Evolutionary conservation across 148 eudicot species (phyloP).

Genomic region (Rhododendron henanense): DNA sequence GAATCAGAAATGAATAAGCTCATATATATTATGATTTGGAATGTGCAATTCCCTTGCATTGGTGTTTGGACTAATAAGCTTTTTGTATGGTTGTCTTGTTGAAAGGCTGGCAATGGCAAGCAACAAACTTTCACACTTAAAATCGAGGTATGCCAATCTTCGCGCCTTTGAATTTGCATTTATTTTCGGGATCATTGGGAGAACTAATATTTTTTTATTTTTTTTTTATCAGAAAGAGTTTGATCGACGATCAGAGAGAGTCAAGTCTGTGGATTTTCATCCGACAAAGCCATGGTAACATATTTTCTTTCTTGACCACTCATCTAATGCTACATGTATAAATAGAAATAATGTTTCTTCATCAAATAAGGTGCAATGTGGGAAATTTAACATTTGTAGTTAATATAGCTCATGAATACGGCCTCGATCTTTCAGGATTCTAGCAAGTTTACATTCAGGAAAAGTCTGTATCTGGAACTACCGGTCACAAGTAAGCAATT

Average conservation of each 20-base stretch:
- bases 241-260: slow-evolving; percentile 56
- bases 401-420: neutral
- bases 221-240: slow-evolving; percentile 44
- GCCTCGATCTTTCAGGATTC: slow-evolving; percentile 40
- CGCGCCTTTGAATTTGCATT: neutral
- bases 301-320: neutral
- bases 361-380: too few relatives aligned
- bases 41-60: neutral
- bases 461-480: slow-evolving; percentile 65
- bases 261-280: slow-evolving; percentile 68
- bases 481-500: slow-evolving; percentile 44
- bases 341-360: neutral
- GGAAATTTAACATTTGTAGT: neutral
- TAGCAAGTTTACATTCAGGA: slow-evolving; percentile 63
- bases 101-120: neutral
- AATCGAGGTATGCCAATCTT: slow-evolving; percentile 31
- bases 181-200: neutral
- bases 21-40: neutral
- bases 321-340: neutral
- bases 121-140: slow-evolving; percentile 30
- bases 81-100: neutral
- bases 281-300: slow-evolving; percentile 64
- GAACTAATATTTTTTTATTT: neutral
- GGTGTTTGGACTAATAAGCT: neutral
- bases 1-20: neutral